Evolutionary conservation across 139 green algal species (phyloP).

Genomic region (Coelastrella sp.): DNA sequence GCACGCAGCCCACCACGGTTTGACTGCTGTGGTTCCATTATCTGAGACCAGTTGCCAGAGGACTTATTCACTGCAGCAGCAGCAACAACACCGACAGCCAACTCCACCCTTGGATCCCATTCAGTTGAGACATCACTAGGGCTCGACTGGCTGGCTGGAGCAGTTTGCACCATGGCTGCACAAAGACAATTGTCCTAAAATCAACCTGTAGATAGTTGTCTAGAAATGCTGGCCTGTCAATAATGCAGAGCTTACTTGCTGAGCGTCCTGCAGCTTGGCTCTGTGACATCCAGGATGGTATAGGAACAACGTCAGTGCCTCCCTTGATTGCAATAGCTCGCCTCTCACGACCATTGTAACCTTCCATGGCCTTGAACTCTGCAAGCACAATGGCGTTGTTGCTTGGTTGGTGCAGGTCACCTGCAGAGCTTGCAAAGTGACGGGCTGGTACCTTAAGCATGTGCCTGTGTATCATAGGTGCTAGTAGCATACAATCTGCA

Average conservation of each 20-base stretch:
- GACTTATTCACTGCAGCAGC: conserved; percentile 30
- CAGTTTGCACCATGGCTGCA: no score
- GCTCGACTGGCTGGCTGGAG: no score
- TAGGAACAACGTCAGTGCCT: conserved; percentile 52
- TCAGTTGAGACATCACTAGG: no score
- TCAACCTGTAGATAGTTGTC: not conserved
- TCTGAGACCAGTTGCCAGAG: conserved; percentile 32
- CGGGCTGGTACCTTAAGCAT: not conserved
- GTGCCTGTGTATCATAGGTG: not conserved
- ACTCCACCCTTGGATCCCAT: no score
- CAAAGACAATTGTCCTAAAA: not conserved
- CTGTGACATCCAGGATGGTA: conserved; percentile 48
- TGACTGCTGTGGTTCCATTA: conserved; percentile 36
- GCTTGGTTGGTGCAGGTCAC: not conserved
- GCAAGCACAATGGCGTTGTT: not conserved
- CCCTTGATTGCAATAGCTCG: conserved; percentile 48
- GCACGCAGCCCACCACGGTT: conserved; percentile 5
- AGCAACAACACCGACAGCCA: not conserved
- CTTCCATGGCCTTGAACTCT: conserved; percentile 39
- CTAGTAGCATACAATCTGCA: not conserved
- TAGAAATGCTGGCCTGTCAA: not conserved
- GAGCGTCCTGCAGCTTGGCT: conserved; percentile 23
- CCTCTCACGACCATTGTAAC: conserved; percentile 50
- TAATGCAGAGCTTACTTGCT: conserved; percentile 1
- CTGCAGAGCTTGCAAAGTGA: not conserved